Conservation (phyloP, 73 alveolate species). For the Paramecium tetraurelia region DNA sequence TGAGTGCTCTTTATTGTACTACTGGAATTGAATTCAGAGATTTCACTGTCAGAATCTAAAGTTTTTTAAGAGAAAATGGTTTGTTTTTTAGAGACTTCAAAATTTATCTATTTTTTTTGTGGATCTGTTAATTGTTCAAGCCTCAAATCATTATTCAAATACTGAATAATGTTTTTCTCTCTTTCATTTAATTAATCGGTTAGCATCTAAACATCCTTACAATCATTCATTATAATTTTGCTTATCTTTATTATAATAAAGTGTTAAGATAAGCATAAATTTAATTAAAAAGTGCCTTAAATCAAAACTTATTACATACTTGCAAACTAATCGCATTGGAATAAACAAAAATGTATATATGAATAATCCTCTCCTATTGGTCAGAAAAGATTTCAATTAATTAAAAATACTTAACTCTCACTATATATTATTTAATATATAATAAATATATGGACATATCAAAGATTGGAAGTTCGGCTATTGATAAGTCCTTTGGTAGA, state of each 20-base stretch:
- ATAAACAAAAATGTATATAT: not conserved
- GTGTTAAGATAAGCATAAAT: not conserved
- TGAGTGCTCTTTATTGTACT: not conserved
- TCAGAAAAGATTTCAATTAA: not conserved
- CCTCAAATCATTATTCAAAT: not conserved
- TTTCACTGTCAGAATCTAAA: constrained; percentile 31
- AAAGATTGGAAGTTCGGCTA: not conserved
- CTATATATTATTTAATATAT: not conserved
- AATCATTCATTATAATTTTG: not conserved
- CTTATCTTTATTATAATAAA: not conserved
- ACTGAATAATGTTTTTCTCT: not conserved
- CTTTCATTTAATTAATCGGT: not conserved
- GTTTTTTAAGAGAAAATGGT: not conserved
- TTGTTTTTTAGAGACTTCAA: not conserved
- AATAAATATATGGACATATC: constrained; percentile 6
- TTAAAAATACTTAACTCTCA: not conserved
- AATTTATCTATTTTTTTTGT: not conserved
- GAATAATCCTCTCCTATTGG: not conserved
- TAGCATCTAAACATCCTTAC: not conserved
- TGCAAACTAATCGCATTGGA: not conserved
- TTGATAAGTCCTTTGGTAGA: constrained; percentile 51
- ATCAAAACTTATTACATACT: not conserved
- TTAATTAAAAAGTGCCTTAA: not conserved
- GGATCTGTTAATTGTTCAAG: constrained; percentile 28
- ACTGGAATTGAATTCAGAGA: constrained; percentile 3